These are phyloP conservation scores for Filobasidium floriforme DNA, from an alignment of 768 basidiomycete species.

Conservation along the genomic window DNA sequence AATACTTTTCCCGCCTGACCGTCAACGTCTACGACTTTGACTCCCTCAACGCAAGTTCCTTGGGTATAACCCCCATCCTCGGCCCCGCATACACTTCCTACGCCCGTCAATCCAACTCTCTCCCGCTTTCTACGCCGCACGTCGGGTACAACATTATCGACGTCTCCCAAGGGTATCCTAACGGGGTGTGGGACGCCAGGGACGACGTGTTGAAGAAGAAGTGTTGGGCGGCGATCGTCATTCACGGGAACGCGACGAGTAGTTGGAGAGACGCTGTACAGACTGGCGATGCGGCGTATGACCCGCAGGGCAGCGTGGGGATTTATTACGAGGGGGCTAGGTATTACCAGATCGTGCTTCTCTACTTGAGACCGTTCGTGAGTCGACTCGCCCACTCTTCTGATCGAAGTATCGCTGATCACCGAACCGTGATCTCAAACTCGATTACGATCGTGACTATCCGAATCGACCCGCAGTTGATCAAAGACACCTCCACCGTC, in stretches of 20 bases:
- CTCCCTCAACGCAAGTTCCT: constrained; percentile 17
- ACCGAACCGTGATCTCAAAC: too few species aligned
- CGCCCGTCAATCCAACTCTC: constrained; percentile 25
- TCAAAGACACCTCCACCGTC: constrained; percentile 21
- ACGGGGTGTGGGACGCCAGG: constrained; percentile 24
- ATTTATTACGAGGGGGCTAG: constrained; percentile 36
- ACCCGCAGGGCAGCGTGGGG: constrained; percentile 36
- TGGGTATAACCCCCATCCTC: constrained; percentile 24
- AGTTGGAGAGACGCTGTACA: constrained; percentile 34
- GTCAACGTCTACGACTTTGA: constrained; percentile 42
- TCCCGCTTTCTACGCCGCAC: constrained; percentile 27
- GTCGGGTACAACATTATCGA: constrained; percentile 30
- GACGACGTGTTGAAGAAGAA: constrained; percentile 28
- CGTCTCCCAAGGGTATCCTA: not conserved
- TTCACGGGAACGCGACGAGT: constrained; percentile 38
- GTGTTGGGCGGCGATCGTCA: constrained; percentile 39
- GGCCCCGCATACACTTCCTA: constrained; percentile 30
- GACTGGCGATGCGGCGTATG: constrained; percentile 35
- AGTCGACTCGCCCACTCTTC: too few species aligned
- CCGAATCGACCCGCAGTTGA: constrained; percentile 20
- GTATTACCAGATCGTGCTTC: constrained; percentile 38
- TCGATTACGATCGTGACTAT: not conserved
- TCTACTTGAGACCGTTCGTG: constrained; percentile 37
- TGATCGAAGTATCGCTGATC: not conserved
- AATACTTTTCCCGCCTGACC: constrained; percentile 31